phyloP scores from a whole-genome alignment of 192 early-diverging fungal genomes.

The Funneliformis mosseae region DNA sequence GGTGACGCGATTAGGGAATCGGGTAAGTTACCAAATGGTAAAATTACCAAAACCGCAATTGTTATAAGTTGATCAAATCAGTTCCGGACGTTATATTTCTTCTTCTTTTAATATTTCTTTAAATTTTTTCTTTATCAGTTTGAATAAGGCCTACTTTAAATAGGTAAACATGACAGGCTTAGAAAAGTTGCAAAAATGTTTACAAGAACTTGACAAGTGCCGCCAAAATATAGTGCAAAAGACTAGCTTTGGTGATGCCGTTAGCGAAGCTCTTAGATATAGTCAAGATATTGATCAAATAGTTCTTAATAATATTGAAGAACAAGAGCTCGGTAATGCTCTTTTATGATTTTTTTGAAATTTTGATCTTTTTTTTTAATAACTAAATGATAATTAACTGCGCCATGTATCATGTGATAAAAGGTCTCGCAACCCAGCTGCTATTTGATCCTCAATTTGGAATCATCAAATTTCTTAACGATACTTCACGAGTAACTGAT shows the following conservation, averaged over 20 bases:
- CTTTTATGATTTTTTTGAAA: neutral
- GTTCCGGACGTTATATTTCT: neutral
- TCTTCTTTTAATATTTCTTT: neutral
- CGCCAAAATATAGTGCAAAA: constrained; percentile 6
- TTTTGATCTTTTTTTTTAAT: neutral
- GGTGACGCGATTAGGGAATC: too few relatives aligned
- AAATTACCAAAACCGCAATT: too few relatives aligned
- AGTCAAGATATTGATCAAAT: constrained; percentile 18
- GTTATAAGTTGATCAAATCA: too few relatives aligned
- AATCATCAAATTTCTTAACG: constrained; percentile 45
- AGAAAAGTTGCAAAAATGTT: constrained; percentile 9
- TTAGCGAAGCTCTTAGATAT: constrained; percentile 1
- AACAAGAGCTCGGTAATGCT: constrained; percentile 7
- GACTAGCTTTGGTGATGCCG: neutral
- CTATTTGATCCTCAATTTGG: constrained; percentile 49
- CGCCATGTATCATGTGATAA: neutral
- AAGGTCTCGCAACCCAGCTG: constrained; percentile 50
- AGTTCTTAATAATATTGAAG: constrained; percentile 1
- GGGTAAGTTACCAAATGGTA: too few relatives aligned
- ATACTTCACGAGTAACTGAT: constrained; percentile 34
- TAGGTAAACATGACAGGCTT: neutral
- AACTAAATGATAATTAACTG: neutral
- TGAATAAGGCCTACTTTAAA: neutral
- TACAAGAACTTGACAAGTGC: constrained; percentile 4
- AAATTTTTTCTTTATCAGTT: neutral